Evolutionary conservation across 2,329 filamentous ascomycete species (phyloP), one percentile per base, ranked within the genome.

Genomic region (Endoconidiophora laricicola): DNA sequence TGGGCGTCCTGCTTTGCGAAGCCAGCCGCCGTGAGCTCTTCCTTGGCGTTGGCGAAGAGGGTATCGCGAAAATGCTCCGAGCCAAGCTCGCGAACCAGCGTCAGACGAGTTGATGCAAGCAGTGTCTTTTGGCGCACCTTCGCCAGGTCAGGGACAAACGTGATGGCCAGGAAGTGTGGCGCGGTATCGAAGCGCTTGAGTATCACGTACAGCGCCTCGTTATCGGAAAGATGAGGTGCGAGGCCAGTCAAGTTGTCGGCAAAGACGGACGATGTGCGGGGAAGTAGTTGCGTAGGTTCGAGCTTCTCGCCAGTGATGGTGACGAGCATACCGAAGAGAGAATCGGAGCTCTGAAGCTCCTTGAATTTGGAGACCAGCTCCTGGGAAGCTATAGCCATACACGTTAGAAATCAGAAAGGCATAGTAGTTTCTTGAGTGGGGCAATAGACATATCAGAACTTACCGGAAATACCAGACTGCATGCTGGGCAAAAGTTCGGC

Each of bases 71-170:
- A 90, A 58, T 86, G 73, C 62, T 91, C 84, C 49, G 78, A 75
- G 43, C 86, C 85, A 7, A 91, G 70, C 65, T 90, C 83, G 40
- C 84, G 75, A 46, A 81, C 74, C 1, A 91, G 71, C 0, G 83
- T 84, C 57, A 88, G 69, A 7, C 83, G 75, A 24, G 85, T 88
- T 22, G 79, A 76, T 4, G 85, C 84, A 62, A 90, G 88, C 20
- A 91, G 74, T 81, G 86, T 91, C 71, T 91, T 91, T 62, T 86
- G 81, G 38, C 85, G 79, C 51, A 91, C 84, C 24, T 81, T 82
- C 38, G 85, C 85, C 1, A 76, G 61, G 63, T 90, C 83, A 23
- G 85, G 86, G 4, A 91, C 78, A 62, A 87, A 91, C 36, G 83
- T 86, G 36, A 88, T 68, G 43, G 80, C 82, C 23, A 83, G 66